phyloP scores from a whole-genome alignment of 305 asterid species.

The Plantago rigida region DNA sequence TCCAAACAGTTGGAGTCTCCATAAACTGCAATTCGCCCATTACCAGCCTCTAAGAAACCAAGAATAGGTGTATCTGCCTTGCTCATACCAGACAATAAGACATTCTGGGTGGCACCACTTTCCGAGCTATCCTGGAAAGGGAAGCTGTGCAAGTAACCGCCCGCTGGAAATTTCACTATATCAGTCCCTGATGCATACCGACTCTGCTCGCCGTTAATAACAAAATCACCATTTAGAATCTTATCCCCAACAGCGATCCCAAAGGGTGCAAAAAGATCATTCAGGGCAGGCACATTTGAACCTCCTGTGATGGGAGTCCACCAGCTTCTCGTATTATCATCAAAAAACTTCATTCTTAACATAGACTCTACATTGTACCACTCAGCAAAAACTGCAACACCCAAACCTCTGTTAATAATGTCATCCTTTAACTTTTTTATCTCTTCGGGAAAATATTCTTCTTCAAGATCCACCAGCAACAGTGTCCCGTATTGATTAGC shows the following conservation, averaged over 20 bases:
- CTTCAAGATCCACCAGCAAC: slow-evolving; percentile 92
- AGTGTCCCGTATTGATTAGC: slow-evolving; percentile 86
- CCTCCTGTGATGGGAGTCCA: slow-evolving; percentile 99
- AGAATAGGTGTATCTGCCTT: slow-evolving; percentile 93
- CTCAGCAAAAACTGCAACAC: slow-evolving; percentile 88
- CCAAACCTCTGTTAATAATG: slow-evolving; percentile 60
- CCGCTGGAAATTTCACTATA: slow-evolving; percentile 76
- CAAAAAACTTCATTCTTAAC: slow-evolving; percentile 96
- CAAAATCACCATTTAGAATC: slow-evolving; percentile 89
- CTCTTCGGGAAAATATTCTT: slow-evolving; percentile 82
- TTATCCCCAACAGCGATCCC: slow-evolving; percentile 95
- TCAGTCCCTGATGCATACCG: slow-evolving; percentile 96
- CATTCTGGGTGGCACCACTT: slow-evolving; percentile 89
- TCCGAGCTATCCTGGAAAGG: slow-evolving; percentile 93
- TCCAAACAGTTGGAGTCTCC: slow-evolving; percentile 99
- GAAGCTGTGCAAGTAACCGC: slow-evolving; percentile 91
- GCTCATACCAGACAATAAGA: slow-evolving; percentile 70
- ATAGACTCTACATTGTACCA: slow-evolving; percentile 96
- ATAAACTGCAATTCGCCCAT: slow-evolving; percentile 66
- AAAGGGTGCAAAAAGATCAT: slow-evolving; percentile 85
- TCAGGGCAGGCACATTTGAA: slow-evolving; percentile 86
- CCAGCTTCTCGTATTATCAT: slow-evolving; percentile 96
- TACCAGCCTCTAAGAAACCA: slow-evolving; percentile 68
- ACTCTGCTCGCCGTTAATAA: slow-evolving; percentile 78
- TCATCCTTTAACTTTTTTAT: slow-evolving; percentile 69